phyloP scores from a whole-genome alignment of 345 rosid species.

The Syzygium aqueum region DNA sequence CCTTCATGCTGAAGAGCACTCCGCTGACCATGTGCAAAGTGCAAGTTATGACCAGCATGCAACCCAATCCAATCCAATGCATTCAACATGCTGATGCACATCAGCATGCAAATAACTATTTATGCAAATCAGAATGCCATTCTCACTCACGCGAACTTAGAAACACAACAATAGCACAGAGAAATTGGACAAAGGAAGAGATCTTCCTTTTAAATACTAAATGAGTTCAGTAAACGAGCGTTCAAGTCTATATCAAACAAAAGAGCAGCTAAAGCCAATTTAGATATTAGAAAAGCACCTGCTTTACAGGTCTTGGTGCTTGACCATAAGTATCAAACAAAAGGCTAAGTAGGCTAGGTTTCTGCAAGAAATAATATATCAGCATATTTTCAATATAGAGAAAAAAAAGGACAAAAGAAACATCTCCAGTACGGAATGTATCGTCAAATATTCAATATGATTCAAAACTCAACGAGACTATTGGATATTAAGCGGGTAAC shows the following conservation, averaged over 20 bases:
- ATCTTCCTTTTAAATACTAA: not conserved
- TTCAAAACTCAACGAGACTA: not conserved
- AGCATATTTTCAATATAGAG: not conserved
- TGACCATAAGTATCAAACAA: conserved; percentile 64
- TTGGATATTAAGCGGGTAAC: not conserved
- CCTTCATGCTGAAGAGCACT: not conserved
- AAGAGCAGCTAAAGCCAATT: not conserved
- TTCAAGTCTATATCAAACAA: not conserved
- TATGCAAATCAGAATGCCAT: not conserved
- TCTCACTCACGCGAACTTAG: not conserved
- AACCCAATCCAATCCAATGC: not conserved
- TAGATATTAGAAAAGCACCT: conserved; percentile 28
- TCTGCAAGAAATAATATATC: conserved; percentile 36
- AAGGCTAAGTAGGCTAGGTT: conserved; percentile 75
- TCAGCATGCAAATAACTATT: not conserved
- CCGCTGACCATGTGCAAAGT: not conserved
- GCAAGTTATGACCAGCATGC: not conserved
- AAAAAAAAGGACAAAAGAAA: conserved; percentile 10
- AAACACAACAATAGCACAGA: not conserved
- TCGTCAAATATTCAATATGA: no score
- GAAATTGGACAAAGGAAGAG: not conserved
- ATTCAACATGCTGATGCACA: not conserved
- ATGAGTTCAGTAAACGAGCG: not conserved
- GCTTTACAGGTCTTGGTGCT: conserved; percentile 80
- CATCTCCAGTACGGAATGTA: not conserved